Evolutionary conservation across 257 asterid species (phyloP), one percentile per base, ranked within the genome.

Genomic region (Plantago major): DNA sequence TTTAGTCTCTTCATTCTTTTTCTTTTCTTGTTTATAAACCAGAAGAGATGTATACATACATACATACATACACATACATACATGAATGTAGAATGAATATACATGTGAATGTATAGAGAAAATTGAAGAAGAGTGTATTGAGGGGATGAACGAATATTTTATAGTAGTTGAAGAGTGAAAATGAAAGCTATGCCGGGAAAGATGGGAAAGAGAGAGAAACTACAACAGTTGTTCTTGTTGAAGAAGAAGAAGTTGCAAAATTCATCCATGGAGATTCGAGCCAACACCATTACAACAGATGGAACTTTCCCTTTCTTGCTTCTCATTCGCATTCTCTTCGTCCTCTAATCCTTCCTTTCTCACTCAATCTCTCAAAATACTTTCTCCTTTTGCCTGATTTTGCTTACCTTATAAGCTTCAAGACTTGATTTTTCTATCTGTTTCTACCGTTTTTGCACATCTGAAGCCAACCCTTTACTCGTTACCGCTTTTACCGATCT

Each of bases 321-420:
- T n/a, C n/a, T n/a, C n/a, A n/a, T n/a, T n/a, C n/a, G n/a, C n/a
- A n/a, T n/a, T n/a, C 86, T 91, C 18, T 90, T 88, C 73, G 84
- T 81, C 85, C 84, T 91, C 71, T 88, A 88, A 65, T 66, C 72
- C 54, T 94, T 92, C 84, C 86, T 86, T 82, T 63, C 86, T 77
- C 81, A 81, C 42, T 88, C 76, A 56, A 58, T 46, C 53, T 46
- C 17, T 22, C 10, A 30, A 33, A 45, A 33, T 15, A 28, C 46
- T 13, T 22, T 18, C 46, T 70, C 42, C 46, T 64, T 33, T 38
- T 10, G 57, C 60, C 43, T 30, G 46, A n/a, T 62, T 63, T 63
- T 43, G 33, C 58, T 58, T 18, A 17, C 48, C 57, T 49, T 63
- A 48, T 54, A 45, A 63, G 47, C 49, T 42, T 68, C 74, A 64